Evolutionary conservation across 192 early-diverging fungal species (phyloP), one percentile per base, ranked within the genome.

Genomic region (Coemansia erecta): DNA sequence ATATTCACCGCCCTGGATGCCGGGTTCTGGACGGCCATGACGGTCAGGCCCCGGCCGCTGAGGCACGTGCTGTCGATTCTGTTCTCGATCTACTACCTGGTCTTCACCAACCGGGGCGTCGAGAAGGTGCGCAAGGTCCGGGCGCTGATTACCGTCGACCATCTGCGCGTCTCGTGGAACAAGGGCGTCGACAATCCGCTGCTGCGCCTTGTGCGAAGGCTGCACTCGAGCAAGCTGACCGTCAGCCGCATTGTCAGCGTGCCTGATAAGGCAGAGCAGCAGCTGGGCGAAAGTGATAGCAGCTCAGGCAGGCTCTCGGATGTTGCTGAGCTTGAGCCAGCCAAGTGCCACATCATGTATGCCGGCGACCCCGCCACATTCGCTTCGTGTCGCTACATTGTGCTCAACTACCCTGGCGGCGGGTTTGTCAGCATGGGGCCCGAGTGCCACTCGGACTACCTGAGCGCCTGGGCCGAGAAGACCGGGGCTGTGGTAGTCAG

Each of bases 351-450:
- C 21, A 58, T 88, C 2, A 82, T 83, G 64, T 92, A 82, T 80
- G 73, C 75, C 9, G 87, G 86, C 22, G 21, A 60, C 10, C 53
- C 60, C 3, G 74, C 60, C 0, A 56, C 56, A 0, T 80, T 83
- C 26, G 51, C 61, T 4, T 31, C 51, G 8, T 64, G 70, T 13
- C 67, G 77, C 17, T 49, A 69, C 40, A 54, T 92, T 3, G 66
- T 92, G 8, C 63, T 88, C 17, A 70, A 90, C 64, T 82, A 82
- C 35, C 90, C 86, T 0, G 90, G 95, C 33, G 95, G 95, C 47
- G 95, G 95, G 14, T 98, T 96, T 64, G 89, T 94, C 6, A 68
- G 87, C n/a, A 94, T 95, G 92, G 83, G 84, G 11, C 95, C 95
- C 21, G 75, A 70, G 13, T 89, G 90, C 55, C 95, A 98, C 47